Evolutionary conservation across 2,329 filamentous ascomycete genomes (phyloP).

Genomic region (Fusarium nelsonii): DNA sequence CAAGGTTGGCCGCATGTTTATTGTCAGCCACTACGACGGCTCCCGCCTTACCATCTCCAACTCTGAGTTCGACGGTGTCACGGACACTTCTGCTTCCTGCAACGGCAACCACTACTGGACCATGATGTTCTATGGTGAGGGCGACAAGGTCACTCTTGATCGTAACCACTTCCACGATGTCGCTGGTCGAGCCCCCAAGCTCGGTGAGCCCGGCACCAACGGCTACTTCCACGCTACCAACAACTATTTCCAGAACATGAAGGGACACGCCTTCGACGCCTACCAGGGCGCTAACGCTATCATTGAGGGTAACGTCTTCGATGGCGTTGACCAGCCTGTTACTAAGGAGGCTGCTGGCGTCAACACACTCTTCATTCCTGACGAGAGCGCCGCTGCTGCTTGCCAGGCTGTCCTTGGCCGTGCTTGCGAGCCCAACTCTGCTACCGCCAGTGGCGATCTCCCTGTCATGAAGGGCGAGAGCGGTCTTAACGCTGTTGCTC

Average conservation of each 20-base stretch:
- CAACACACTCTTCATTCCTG: constrained; percentile 36
- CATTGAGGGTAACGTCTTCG: constrained; percentile 49
- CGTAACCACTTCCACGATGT: constrained; percentile 49
- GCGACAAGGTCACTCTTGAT: constrained; percentile 45
- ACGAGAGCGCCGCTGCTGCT: constrained; percentile 32
- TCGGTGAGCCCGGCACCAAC: constrained; percentile 46
- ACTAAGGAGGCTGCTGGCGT: constrained; percentile 47
- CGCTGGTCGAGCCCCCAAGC: constrained; percentile 49
- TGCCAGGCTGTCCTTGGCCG: constrained; percentile 43
- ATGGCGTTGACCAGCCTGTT: constrained; percentile 50
- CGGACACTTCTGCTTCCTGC: constrained; percentile 48
- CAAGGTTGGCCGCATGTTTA: constrained; percentile 57
- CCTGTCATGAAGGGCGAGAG: constrained; percentile 37
- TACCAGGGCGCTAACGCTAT: constrained; percentile 52
- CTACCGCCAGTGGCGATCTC: constrained; percentile 43
- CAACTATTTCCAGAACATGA: constrained; percentile 49
- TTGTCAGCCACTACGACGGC: constrained; percentile 54
- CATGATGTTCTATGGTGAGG: constrained; percentile 50
- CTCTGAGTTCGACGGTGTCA: constrained; percentile 56
- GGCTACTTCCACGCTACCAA: constrained; percentile 47
- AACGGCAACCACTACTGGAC: constrained; percentile 52
- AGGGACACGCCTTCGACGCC: constrained; percentile 64
- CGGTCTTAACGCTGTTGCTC: constrained; percentile 33
- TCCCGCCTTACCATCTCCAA: constrained; percentile 54
- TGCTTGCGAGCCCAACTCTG: constrained; percentile 40